phyloP scores from a whole-genome alignment of 805 yeast genomes.

The Yamadazyma tumulicola region DNA sequence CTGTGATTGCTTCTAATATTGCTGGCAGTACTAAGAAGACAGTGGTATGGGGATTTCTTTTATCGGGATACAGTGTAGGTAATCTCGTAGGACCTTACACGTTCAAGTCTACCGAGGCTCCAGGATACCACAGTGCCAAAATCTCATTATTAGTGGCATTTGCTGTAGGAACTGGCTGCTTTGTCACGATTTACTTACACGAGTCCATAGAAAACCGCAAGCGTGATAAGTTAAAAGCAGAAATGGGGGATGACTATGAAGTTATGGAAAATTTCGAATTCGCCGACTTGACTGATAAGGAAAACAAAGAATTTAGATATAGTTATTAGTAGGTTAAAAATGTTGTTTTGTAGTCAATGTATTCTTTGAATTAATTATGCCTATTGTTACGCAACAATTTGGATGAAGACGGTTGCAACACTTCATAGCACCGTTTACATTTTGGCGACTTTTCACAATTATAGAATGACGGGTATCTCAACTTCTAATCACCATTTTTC shows the following conservation, averaged over 20 bases:
- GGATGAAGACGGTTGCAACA: no score
- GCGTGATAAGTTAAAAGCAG: slow-evolving; percentile 22
- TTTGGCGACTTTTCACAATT: no score
- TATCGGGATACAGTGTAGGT: slow-evolving; percentile 51
- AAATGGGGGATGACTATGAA: slow-evolving; percentile 11
- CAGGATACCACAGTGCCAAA: slow-evolving; percentile 39
- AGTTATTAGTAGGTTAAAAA: background rate
- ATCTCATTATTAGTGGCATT: slow-evolving; percentile 36
- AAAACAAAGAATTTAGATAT: slow-evolving; percentile 54
- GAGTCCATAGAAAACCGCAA: slow-evolving; percentile 34
- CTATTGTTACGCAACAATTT: no score
- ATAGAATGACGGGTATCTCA: no score
- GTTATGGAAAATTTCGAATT: slow-evolving; percentile 40
- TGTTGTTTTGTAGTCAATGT: no score
- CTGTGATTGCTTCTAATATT: slow-evolving; percentile 43
- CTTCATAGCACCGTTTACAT: no score
- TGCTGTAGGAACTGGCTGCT: slow-evolving; percentile 20
- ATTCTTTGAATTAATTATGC: no score
- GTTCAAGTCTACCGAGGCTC: slow-evolving; percentile 42
- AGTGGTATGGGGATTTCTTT: slow-evolving; percentile 40
- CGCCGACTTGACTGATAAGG: slow-evolving; percentile 52
- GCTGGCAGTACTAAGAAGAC: slow-evolving; percentile 59
- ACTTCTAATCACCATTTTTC: slow-evolving; percentile 78
- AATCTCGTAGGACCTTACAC: slow-evolving; percentile 56
- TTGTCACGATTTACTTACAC: slow-evolving; percentile 21